Evolutionary conservation across 306 rosid species (phyloP).

Genomic region (Trifolium subterraneum): DNA sequence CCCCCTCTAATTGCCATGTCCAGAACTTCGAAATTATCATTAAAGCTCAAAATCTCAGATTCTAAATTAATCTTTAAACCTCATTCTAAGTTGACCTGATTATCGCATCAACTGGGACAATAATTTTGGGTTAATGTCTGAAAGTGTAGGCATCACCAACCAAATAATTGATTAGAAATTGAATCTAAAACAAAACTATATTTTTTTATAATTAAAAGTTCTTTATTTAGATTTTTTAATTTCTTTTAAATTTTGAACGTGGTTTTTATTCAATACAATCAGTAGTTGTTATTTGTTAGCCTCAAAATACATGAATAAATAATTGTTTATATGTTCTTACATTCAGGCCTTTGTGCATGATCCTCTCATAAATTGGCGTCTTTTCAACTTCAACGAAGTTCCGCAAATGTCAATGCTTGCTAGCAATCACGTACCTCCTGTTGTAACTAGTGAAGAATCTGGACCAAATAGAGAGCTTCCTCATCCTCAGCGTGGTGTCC

Average conservation of each 20-base stretch:
- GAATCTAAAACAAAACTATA: background rate
- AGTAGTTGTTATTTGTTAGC: background rate
- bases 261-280: conserved; percentile 10
- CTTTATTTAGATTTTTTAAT: conserved; percentile 3
- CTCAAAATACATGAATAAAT: conserved; percentile 9
- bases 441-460: conserved; percentile 78
- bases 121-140: background rate
- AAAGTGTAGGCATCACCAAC: conserved; percentile 10
- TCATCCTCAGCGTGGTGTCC: conserved; percentile 95
- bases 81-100: background rate
- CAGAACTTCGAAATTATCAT: conserved; percentile 12
- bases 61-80: background rate
- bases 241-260: background rate
- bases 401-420: conserved; percentile 85
- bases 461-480: conserved; percentile 71
- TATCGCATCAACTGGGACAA: conserved; percentile 12
- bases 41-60: background rate
- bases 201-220: background rate
- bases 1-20: background rate
- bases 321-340: conserved; percentile 36
- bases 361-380: conserved; percentile 99
- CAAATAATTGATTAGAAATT: conserved; percentile 1
- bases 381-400: conserved; percentile 95
- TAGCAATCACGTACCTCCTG: conserved; percentile 72
- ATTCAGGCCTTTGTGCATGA: conserved; percentile 96